These are phyloP conservation scores for Mycena maculata DNA, from an alignment of 768 basidiomycete genomes.

Conservation along the genomic window DNA sequence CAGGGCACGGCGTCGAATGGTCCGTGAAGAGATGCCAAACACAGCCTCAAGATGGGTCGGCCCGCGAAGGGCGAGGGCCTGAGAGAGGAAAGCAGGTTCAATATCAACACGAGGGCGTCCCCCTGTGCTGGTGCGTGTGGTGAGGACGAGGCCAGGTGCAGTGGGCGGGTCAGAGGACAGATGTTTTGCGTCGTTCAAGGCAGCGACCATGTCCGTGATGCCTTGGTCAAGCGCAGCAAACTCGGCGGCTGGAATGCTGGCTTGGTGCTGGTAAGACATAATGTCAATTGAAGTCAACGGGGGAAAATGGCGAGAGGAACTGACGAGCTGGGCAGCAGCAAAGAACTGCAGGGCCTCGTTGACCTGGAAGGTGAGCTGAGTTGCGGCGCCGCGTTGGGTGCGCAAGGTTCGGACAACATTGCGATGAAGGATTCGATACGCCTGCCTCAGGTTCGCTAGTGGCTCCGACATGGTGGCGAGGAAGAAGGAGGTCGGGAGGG, in stretches of 20 bases:
- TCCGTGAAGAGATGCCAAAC: neutral
- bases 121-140: slow-evolving; percentile 21
- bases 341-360: slow-evolving; percentile 13
- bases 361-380: slow-evolving; percentile 5
- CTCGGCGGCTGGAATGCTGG: slow-evolving; percentile 20
- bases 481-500: too few species aligned
- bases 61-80: slow-evolving; percentile 39
- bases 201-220: slow-evolving; percentile 30
- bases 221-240: slow-evolving; percentile 28
- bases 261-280: slow-evolving; percentile 24
- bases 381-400: slow-evolving; percentile 19
- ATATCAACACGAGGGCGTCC: slow-evolving; percentile 37
- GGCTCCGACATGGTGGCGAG: neutral
- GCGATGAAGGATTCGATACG: neutral
- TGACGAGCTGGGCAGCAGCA: neutral
- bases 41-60: neutral
- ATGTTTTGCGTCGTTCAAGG: slow-evolving; percentile 26
- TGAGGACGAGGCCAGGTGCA: neutral
- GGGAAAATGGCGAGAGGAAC: neutral
- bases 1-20: slow-evolving; percentile 30
- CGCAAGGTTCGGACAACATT: slow-evolving; percentile 5
- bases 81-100: slow-evolving; percentile 34
- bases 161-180: slow-evolving; percentile 31
- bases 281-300: neutral
- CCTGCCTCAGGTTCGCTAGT: neutral